Conservation (phyloP, 2,329 filamentous ascomycete genomes). For the Claviceps digitariae region DNA sequence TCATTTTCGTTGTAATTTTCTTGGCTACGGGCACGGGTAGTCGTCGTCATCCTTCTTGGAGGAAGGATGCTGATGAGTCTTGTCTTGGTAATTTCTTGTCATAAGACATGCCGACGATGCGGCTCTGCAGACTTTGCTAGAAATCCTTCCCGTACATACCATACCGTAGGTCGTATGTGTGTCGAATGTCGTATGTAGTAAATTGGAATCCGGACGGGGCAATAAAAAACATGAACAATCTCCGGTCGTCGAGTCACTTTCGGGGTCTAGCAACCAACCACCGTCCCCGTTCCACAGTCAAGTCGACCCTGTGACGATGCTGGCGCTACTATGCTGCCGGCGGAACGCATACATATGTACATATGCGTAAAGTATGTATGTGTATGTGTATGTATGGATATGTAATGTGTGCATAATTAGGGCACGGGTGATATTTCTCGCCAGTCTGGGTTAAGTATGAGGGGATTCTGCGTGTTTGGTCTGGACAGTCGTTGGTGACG, state of each 20-base stretch:
- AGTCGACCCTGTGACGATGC: neutral
- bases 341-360: neutral
- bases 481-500: neutral
- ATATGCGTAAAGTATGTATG: neutral
- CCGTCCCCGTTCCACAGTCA: neutral
- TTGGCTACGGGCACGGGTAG: neutral
- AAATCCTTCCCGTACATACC: too few relatives aligned
- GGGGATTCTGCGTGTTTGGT: neutral
- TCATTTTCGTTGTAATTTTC: neutral
- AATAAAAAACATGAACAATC: too few relatives aligned
- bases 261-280: too few relatives aligned
- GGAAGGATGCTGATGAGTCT: neutral
- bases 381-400: neutral
- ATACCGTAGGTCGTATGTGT: too few relatives aligned
- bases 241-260: too few relatives aligned
- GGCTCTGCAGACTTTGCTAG: slow-evolving; percentile 3
- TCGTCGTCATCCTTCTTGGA: neutral
- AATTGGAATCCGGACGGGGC: too few relatives aligned
- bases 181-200: too few relatives aligned
- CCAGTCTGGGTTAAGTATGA: neutral
- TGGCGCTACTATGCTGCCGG: neutral
- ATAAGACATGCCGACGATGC: neutral
- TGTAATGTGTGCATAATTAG: neutral
- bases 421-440: neutral
- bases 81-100: neutral